Conservation (phyloP, 2,329 filamentous ascomycete species). For the Botrytis hyacinthi region DNA sequence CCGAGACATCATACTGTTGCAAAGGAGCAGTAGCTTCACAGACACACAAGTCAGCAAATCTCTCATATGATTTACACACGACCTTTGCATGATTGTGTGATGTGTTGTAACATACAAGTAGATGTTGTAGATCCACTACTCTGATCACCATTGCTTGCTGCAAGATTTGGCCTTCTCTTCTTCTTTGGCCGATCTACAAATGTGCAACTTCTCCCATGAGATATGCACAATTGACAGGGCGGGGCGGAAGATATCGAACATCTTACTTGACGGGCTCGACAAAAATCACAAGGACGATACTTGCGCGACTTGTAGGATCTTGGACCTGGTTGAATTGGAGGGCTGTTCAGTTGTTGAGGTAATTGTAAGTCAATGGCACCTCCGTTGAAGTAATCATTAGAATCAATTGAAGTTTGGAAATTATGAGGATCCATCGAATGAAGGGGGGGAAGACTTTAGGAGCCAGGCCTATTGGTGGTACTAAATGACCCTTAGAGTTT, state of each 20-base stretch:
- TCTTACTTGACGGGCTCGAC: conserved; percentile 18
- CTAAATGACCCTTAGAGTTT: not conserved
- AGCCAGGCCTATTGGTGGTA: not conserved
- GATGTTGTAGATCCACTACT: conserved; percentile 20
- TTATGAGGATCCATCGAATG: conserved; percentile 9
- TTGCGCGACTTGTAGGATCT: conserved; percentile 38
- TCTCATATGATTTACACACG: not conserved
- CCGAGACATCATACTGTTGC: conserved; percentile 31
- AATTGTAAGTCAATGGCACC: not conserved
- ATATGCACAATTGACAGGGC: conserved; percentile 45
- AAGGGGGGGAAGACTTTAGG: not conserved
- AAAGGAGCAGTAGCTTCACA: conserved; percentile 26
- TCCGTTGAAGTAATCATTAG: conserved; percentile 2
- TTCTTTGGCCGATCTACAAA: conserved; percentile 44
- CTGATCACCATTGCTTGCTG: conserved; percentile 28
- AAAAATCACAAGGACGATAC: conserved; percentile 46
- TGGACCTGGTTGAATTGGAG: conserved; percentile 34
- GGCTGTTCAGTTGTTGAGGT: conserved; percentile 28
- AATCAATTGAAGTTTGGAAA: conserved; percentile 6
- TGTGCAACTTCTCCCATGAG: conserved; percentile 45
- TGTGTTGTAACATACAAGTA: conserved; percentile 27
- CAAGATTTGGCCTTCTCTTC: conserved; percentile 35
- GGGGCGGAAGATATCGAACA: conserved; percentile 45
- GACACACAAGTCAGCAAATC: conserved; percentile 23
- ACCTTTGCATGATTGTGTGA: not conserved